Conservation (phyloP, 2,329 filamentous ascomycete genomes). For the Ophiostoma novo-ulmi region DNA sequence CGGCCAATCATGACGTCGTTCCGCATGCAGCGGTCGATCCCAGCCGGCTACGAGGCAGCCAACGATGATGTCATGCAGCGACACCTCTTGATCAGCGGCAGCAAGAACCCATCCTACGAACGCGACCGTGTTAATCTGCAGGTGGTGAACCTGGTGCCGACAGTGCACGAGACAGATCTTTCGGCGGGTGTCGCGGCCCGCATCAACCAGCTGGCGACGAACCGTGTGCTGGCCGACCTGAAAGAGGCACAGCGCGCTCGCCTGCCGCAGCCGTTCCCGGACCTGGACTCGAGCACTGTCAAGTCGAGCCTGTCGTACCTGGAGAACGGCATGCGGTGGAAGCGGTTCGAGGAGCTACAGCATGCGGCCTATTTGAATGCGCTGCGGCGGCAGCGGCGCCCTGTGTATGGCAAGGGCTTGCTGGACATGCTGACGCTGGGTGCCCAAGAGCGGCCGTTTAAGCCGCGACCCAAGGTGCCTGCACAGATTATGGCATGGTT, state of each 20-base stretch:
- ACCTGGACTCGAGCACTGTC: constrained; percentile 57
- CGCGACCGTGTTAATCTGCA: constrained; percentile 56
- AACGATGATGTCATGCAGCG: constrained; percentile 66
- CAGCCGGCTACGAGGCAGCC: constrained; percentile 62
- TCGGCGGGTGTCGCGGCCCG: constrained; percentile 50
- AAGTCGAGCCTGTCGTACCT: constrained; percentile 66
- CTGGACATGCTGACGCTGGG: constrained; percentile 67
- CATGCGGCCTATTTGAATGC: constrained; percentile 76
- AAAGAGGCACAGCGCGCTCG: constrained; percentile 63
- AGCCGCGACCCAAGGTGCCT: constrained; percentile 56
- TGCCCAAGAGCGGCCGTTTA: constrained; percentile 53
- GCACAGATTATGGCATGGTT: constrained; percentile 68
- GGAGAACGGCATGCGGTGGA: constrained; percentile 64
- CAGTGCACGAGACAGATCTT: constrained; percentile 62
- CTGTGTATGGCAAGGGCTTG: constrained; percentile 76
- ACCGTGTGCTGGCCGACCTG: constrained; percentile 63
- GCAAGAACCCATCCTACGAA: not conserved
- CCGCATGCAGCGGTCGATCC: constrained; percentile 75
- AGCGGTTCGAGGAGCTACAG: constrained; percentile 71
- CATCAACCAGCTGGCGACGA: constrained; percentile 63
- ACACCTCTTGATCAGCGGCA: constrained; percentile 40
- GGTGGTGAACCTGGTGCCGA: constrained; percentile 74
- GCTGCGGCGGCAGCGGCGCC: constrained; percentile 70
- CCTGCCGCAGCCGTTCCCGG: constrained; percentile 50
- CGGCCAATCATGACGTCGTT: constrained; percentile 96